Conservation (phyloP, 768 basidiomycete species). For the Daedaleopsis nitida region DNA sequence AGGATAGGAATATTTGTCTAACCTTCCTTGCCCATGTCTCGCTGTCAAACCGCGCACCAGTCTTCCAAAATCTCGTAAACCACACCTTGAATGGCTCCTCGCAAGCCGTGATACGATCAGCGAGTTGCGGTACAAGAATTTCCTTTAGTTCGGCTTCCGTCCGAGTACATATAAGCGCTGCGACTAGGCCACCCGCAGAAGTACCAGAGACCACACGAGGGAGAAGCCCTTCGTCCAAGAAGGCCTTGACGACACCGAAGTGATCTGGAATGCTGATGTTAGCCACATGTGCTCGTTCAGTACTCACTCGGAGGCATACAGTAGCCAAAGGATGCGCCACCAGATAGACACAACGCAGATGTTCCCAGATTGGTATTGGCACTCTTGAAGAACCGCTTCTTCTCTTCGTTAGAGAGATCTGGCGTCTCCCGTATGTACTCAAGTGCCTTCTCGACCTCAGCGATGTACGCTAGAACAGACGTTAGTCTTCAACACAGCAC, state of each 20-base stretch:
- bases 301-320: slow-evolving; percentile 49
- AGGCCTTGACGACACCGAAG: slow-evolving; percentile 89
- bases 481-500: slow-evolving; percentile 6
- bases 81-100: slow-evolving; percentile 75
- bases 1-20: slow-evolving; percentile 7
- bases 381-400: slow-evolving; percentile 87
- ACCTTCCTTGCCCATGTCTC: slow-evolving; percentile 91
- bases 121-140: slow-evolving; percentile 81
- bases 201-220: slow-evolving; percentile 95
- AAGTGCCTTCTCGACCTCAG: slow-evolving; percentile 76
- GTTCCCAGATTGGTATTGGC: slow-evolving; percentile 89
- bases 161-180: slow-evolving; percentile 76
- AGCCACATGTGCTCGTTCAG: background rate
- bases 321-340: slow-evolving; percentile 93
- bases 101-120: slow-evolving; percentile 79
- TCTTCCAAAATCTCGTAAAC: slow-evolving; percentile 73
- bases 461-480: slow-evolving; percentile 62
- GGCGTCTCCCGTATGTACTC: slow-evolving; percentile 74
- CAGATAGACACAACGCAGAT: slow-evolving; percentile 92
- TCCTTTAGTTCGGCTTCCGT: slow-evolving; percentile 84
- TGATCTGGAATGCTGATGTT: slow-evolving; percentile 56
- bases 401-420: slow-evolving; percentile 82
- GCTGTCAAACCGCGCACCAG: slow-evolving; percentile 95
- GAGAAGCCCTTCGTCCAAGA: slow-evolving; percentile 81
- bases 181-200: slow-evolving; percentile 86